These are phyloP conservation scores for Mortierella sp. DNA, from an alignment of 371 early-diverging fungal species.

Conservation along the genomic window DNA sequence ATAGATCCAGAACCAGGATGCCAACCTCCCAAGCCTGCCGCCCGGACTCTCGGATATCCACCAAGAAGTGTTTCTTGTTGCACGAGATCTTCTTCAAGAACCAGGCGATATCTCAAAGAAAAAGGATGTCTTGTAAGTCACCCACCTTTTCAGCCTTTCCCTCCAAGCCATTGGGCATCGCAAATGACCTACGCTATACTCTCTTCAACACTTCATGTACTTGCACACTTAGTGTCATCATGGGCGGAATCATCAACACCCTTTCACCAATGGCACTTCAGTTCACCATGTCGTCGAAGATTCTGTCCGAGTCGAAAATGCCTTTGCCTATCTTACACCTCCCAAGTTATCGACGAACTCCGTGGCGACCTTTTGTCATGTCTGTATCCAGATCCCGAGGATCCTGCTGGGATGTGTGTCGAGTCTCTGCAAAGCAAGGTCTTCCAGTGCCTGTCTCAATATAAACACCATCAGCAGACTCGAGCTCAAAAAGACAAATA, in stretches of 20 bases:
- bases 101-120: too few relatives aligned
- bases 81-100: too few relatives aligned
- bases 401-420: neutral
- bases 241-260: neutral
- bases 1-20: too few relatives aligned
- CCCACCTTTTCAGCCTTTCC: too few relatives aligned
- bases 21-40: too few relatives aligned
- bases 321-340: neutral
- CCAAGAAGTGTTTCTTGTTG: too few relatives aligned
- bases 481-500: neutral
- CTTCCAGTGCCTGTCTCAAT: too few relatives aligned
- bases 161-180: too few relatives aligned
- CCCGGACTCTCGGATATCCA: too few relatives aligned
- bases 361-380: neutral
- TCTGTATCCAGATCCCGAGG: neutral
- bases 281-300: neutral
- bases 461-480: neutral
- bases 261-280: neutral
- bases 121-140: too few relatives aligned
- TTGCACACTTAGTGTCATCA: neutral
- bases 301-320: neutral
- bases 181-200: too few relatives aligned
- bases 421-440: neutral
- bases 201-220: neutral
- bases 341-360: neutral